Base-by-base conservation (phyloP, 768 basidiomycete species). In the Mycena epipterygia region DNA sequence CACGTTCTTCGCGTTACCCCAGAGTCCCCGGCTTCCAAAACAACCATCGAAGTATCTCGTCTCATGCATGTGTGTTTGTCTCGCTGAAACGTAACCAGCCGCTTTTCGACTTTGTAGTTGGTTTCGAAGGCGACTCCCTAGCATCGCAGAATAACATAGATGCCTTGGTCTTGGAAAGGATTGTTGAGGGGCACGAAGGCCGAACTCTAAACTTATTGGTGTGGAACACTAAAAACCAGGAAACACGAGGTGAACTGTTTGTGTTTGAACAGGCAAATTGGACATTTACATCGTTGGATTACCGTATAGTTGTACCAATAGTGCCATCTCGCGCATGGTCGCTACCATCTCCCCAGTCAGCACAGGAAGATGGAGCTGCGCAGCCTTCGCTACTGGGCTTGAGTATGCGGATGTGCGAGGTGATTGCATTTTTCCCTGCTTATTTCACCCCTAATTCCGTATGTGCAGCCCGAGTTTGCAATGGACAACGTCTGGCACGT, bases 401-500 rank as follows among this genome's bases (percentile, higher is more conserved):
- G 9, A 96, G 94, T 76, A 92, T 99, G 89, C 89, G 97, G 25
- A 88, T 98, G 77, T 99, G 98, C 78, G 90, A 94, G 68, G 72
- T 73, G 17, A 17, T 35, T 57, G 11, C 19, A 21, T 27, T 2
- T n/a, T 25, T 32, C 39, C 29, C 52, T 44, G 7, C 23, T 39
- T 48, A 21, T 13, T 33, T 27, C 17, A 14, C 23, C 16, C 19
- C 37, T 73, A 4, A 73, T 44, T 37, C 8, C 35, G 5, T 25
- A 14, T 3, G 21, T 58, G 27, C 35, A 73, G 78, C 96, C 97
- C 5, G 92, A 95, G 75, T 86, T 89, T 58, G 93, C 97, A 19
- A 84, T 95, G 23, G 96, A 98, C 77, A 95, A 93, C 72, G 96
- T 99, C 7, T 99, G 98, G 97, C 98, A 99, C 81, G 96, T 99